These are phyloP conservation scores for Eucalyptus sp. DNA, from an alignment of 345 rosid species.

Conservation along the genomic window DNA sequence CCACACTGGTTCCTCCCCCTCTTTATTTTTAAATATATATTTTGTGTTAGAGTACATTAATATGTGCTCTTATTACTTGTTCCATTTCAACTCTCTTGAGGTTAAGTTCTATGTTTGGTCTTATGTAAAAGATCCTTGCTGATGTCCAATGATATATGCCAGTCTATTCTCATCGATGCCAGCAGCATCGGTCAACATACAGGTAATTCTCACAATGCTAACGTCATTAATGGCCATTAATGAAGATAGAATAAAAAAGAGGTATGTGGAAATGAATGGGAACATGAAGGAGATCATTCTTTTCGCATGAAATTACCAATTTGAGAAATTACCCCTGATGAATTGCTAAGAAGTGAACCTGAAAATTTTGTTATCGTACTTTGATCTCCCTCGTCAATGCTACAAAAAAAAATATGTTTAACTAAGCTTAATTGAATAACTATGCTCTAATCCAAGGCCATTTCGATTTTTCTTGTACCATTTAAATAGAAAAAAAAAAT, in stretches of 20 bases:
- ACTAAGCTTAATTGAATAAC: not conserved
- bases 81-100: not conserved
- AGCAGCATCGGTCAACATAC: not conserved
- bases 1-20: not conserved
- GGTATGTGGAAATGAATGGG: not conserved
- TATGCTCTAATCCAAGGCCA: not conserved
- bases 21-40: not conserved
- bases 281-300: not conserved
- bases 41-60: not conserved
- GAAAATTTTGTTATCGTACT: not conserved
- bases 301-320: not conserved
- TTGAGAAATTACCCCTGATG: not conserved
- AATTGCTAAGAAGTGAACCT: not conserved
- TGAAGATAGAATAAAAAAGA: not conserved
- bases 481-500: not conserved
- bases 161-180: not conserved
- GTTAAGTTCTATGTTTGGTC: not conserved
- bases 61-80: not conserved
- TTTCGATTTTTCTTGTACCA: not conserved
- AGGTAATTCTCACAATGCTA: not conserved
- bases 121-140: not conserved
- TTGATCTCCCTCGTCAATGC: not conserved
- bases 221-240: not conserved
- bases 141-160: not conserved
- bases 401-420: too few species aligned